These are phyloP conservation scores for Fraxinus xanthoxyloides DNA, from an alignment of 305 asterid species.

Conservation along the genomic window DNA sequence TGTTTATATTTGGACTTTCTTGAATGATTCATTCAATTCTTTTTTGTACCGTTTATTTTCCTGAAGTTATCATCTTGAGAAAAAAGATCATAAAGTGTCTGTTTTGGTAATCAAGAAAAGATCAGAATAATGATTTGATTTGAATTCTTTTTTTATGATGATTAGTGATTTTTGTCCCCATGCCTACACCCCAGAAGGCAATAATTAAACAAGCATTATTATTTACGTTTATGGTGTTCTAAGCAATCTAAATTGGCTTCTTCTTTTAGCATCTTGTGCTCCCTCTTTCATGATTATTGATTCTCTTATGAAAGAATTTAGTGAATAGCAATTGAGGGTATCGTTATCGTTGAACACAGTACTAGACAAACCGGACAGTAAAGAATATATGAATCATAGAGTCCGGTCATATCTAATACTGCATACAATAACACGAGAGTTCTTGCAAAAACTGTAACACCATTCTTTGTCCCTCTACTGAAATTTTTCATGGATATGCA, in stretches of 20 bases:
- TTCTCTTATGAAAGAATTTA: background rate
- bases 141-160: conserved; percentile 20
- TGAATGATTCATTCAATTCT: background rate
- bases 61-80: background rate
- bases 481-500: background rate
- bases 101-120: background rate
- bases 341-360: background rate
- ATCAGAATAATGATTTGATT: conserved; percentile 4
- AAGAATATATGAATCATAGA: background rate
- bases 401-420: background rate
- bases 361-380: background rate
- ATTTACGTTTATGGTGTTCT: background rate
- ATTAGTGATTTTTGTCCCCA: conserved; percentile 31
- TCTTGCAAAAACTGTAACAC: background rate
- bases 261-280: background rate
- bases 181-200: conserved; percentile 15
- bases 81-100: background rate
- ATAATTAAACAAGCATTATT: background rate
- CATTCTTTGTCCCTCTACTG: background rate
- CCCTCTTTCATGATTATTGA: background rate
- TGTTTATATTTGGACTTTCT: background rate
- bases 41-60: background rate
- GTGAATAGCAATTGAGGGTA: background rate
- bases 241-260: background rate
- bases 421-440: background rate